Conservation (phyloP, 768 basidiomycete genomes). For the Naganishia friedmannii region DNA sequence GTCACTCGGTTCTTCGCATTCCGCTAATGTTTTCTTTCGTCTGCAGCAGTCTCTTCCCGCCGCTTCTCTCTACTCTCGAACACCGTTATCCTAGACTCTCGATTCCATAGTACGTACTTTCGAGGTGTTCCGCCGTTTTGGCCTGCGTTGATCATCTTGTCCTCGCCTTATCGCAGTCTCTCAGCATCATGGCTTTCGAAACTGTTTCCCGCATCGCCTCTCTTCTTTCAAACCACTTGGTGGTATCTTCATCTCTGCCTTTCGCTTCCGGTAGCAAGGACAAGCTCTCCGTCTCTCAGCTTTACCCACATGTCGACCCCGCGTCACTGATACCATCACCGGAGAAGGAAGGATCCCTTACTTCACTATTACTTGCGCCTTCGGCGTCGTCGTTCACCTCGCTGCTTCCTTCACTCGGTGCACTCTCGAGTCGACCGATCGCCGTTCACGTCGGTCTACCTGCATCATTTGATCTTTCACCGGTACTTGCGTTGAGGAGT, state of each 20-base stretch:
- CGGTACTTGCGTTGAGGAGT: slow-evolving; percentile 69
- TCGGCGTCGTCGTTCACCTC: slow-evolving; percentile 25
- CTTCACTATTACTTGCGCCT: slow-evolving; percentile 32
- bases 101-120: neutral
- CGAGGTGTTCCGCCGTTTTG: too few species aligned
- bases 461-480: slow-evolving; percentile 31
- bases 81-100: neutral
- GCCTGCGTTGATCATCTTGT: neutral
- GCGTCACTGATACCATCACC: slow-evolving; percentile 16
- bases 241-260: slow-evolving; percentile 31
- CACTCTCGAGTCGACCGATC: slow-evolving; percentile 29
- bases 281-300: slow-evolving; percentile 10
- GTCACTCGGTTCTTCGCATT: neutral
- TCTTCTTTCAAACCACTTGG: slow-evolving; percentile 31
- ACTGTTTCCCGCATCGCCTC: slow-evolving; percentile 28
- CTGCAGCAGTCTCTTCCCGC: neutral
- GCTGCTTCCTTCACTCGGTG: slow-evolving; percentile 34
- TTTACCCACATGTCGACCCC: slow-evolving; percentile 31
- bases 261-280: slow-evolving; percentile 25
- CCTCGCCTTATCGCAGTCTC: neutral
- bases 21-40: neutral
- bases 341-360: slow-evolving; percentile 17
- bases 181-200: slow-evolving; percentile 28
- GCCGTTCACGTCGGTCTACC: slow-evolving; percentile 34
- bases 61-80: neutral